These are phyloP conservation scores for Priceomyces medius DNA, from an alignment of 805 yeast genomes.

Conservation along the genomic window DNA sequence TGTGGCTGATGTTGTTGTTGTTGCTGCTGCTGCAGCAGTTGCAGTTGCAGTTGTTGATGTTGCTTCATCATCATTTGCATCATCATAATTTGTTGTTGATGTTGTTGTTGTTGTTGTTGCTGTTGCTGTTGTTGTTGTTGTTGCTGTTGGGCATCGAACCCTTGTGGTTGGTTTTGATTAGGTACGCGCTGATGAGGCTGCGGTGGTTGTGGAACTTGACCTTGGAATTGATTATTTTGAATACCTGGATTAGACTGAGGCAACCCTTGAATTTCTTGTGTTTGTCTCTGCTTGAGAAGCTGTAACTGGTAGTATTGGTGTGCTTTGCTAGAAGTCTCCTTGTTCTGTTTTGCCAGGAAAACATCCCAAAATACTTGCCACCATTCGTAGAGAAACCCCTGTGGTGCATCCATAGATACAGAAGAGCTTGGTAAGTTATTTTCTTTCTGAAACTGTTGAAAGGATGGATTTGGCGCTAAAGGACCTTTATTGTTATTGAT, in stretches of 20 bases:
- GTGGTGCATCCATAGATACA: constrained; percentile 76
- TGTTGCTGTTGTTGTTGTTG: constrained; percentile 11
- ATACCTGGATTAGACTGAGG: constrained; percentile 23
- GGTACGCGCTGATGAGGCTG: constrained; percentile 13
- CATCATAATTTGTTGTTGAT: constrained; percentile 9
- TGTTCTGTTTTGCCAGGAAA: constrained; percentile 73
- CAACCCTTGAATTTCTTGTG: constrained; percentile 47
- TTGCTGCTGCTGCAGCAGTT: constrained; percentile 15
- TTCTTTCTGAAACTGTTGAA: constrained; percentile 31
- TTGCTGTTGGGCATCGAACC: constrained; percentile 12
- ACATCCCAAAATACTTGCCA: constrained; percentile 97
- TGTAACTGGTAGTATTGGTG: constrained; percentile 70
- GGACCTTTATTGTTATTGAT: constrained; percentile 8
- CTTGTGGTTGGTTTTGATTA: constrained; percentile 6
- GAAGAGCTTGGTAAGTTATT: constrained; percentile 49
- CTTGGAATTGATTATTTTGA: constrained; percentile 17
- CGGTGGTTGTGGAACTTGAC: constrained; percentile 15
- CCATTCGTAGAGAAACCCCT: constrained; percentile 89
- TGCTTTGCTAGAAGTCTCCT: constrained; percentile 61
- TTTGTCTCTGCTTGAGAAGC: constrained; percentile 57
- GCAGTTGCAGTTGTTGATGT: constrained; percentile 27
- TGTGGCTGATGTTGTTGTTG: constrained; percentile 18
- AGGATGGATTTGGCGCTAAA: constrained; percentile 5
- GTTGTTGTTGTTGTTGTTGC: constrained; percentile 12
- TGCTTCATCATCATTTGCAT: constrained; percentile 19